phyloP scores from a whole-genome alignment of 495 filamentous ascomycete species.

The Podospora anserina region DNA sequence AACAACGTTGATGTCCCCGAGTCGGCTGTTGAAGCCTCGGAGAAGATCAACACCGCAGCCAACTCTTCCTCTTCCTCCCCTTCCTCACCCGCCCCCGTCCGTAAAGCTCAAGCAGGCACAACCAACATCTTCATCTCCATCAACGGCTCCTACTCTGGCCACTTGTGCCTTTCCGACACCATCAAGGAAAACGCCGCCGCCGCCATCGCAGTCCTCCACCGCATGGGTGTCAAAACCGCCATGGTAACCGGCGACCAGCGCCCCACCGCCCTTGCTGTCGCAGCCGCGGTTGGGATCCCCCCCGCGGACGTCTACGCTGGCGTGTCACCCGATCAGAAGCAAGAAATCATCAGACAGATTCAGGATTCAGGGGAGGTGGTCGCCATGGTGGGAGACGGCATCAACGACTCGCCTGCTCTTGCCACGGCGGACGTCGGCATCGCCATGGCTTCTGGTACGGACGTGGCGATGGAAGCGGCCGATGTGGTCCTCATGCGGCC shows the following conservation, averaged over 20 bases:
- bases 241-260: constrained; percentile 93
- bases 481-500: constrained; percentile 94
- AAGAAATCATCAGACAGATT: constrained; percentile 72
- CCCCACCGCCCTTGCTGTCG: constrained; percentile 77
- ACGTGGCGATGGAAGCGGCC: constrained; percentile 97
- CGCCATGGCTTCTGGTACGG: constrained; percentile 85
- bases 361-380: constrained; percentile 71
- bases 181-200: constrained; percentile 86
- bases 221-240: constrained; percentile 78
- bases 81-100: background rate
- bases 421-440: constrained; percentile 92
- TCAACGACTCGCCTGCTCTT: constrained; percentile 96
- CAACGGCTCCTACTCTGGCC: constrained; percentile 72
- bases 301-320: constrained; percentile 71
- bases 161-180: constrained; percentile 79
- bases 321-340: constrained; percentile 84
- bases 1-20: constrained; percentile 64
- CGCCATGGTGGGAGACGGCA: constrained; percentile 97
- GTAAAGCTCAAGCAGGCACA: constrained; percentile 55
- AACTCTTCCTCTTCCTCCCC: constrained; percentile 31
- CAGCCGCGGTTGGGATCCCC: constrained; percentile 76
- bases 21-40: constrained; percentile 53
- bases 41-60: constrained; percentile 52
- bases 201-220: constrained; percentile 75
- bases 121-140: constrained; percentile 92